These are phyloP conservation scores for Cladorrhinum sp. DNA, from an alignment of 2,329 filamentous ascomycete genomes.

Conservation along the genomic window DNA sequence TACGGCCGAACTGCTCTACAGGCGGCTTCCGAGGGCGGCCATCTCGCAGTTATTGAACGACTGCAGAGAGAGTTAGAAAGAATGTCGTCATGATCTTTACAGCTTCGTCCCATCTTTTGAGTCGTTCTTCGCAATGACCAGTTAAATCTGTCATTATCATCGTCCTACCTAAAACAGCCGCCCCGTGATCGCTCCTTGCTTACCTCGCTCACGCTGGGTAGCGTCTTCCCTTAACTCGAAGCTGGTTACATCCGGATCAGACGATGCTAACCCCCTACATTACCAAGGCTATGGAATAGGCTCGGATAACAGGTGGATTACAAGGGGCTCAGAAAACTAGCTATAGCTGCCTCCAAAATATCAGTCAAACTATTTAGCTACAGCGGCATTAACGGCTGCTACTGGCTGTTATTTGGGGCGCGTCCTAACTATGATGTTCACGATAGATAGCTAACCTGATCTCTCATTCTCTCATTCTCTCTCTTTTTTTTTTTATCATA, in stretches of 20 bases:
- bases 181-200: too few species aligned
- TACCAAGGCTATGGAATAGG: conserved; percentile 8
- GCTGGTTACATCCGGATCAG: not conserved
- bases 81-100: too few species aligned
- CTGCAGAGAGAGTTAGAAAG: too few species aligned
- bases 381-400: conserved; percentile 12
- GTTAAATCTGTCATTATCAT: too few species aligned
- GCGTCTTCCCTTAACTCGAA: not conserved
- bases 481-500: conserved; percentile 13
- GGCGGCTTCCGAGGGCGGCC: too few species aligned
- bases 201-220: too few species aligned
- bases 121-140: too few species aligned
- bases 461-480: conserved; percentile 2
- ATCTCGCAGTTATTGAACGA: too few species aligned
- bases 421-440: conserved; percentile 15
- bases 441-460: conserved; percentile 6
- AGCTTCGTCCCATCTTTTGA: too few species aligned
- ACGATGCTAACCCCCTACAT: not conserved
- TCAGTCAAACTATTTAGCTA: not conserved
- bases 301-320: conserved; percentile 10
- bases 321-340: conserved; percentile 9
- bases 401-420: conserved; percentile 14
- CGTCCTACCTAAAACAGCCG: too few species aligned
- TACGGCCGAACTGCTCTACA: too few species aligned
- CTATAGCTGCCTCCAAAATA: conserved; percentile 13